These are phyloP conservation scores for Eucalyptus grandis DNA, from an alignment of 345 rosid species.

Conservation along the genomic window DNA sequence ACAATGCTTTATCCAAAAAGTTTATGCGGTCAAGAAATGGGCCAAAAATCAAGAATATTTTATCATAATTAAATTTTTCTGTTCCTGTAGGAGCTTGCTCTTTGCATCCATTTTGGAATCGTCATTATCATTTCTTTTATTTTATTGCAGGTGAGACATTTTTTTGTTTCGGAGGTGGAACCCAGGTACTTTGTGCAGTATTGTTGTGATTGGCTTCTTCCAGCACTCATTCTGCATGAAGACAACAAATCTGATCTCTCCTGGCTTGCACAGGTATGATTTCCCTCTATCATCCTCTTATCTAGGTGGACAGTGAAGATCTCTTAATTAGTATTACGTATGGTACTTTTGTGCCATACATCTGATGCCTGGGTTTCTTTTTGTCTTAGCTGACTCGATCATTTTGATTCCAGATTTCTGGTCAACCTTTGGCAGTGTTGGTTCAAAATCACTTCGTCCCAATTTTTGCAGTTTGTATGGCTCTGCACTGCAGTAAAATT, in stretches of 20 bases:
- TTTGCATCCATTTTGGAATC: not conserved
- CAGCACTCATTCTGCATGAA: constrained; percentile 58
- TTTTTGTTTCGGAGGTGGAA: constrained; percentile 54
- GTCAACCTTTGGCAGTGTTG: constrained; percentile 44
- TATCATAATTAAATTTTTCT: not conserved
- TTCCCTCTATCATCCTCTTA: not conserved
- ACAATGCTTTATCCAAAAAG: not conserved
- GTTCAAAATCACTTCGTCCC: constrained; percentile 72
- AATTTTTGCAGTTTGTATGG: constrained; percentile 74
- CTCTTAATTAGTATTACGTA: not conserved
- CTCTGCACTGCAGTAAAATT: constrained; percentile 55
- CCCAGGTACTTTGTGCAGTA: constrained; percentile 67
- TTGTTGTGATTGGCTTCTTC: constrained; percentile 87
- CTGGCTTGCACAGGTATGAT: constrained; percentile 75
- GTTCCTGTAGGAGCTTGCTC: not conserved
- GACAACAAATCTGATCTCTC: constrained; percentile 37
- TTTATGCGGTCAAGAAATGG: not conserved
- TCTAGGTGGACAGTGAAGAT: not conserved
- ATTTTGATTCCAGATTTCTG: constrained; percentile 47
- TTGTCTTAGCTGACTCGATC: not conserved
- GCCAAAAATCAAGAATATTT: not conserved
- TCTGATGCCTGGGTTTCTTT: not conserved
- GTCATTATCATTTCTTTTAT: not conserved
- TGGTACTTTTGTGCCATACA: not conserved
- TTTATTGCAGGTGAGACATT: constrained; percentile 46